Evolutionary conservation across 257 asterid species (phyloP), one percentile per base, ranked within the genome.

Genomic region (Nicotiana undulata): DNA sequence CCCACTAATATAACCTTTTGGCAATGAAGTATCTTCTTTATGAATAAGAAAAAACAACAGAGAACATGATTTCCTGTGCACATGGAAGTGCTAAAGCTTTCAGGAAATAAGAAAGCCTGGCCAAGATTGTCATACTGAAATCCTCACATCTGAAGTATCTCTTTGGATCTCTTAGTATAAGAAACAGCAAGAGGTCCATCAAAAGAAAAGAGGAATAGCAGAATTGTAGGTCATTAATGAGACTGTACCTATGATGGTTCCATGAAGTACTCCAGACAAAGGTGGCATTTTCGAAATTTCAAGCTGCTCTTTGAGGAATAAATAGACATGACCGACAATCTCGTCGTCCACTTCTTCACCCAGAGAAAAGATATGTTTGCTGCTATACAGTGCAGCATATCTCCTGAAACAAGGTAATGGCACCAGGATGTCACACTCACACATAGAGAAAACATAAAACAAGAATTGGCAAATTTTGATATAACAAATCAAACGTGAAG

Each of bases 251-350:
- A 93, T 91, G 75, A 91, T 89, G 34, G 93, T 91, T 83, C 97
- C 95, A 82, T 93, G 97, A 81, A 93, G 97, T 78, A 93, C 86
- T 83, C 91, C 93, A 6, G 93, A 87, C 28, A 92, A 84, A 80
- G 92, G 91, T 34, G 95, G 93, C 93, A 91, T 88, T 26, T 87
- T 82, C 46, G 92, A 84, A 82, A 91, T 82, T 63, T 93, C 85
- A 13, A 93, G 93, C 89, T 93, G 97, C 91, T 93, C 97, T 84
- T 88, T 93, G 59, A 93, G 93, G 82, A 81, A 93, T 87, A 93
- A 87, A 88, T 88, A 93, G 17, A 90, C 70, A 70, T 93, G 97
- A n/a, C 97, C 97, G 37, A 89, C 92, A 78, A 93, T 88, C 90
- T 93, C 97, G 78, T 91, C 88, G 79, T 91, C 88, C 49, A 89